These are phyloP conservation scores for Candida albicans DNA, from an alignment of 1,139 yeast species.

Conservation along the genomic window DNA sequence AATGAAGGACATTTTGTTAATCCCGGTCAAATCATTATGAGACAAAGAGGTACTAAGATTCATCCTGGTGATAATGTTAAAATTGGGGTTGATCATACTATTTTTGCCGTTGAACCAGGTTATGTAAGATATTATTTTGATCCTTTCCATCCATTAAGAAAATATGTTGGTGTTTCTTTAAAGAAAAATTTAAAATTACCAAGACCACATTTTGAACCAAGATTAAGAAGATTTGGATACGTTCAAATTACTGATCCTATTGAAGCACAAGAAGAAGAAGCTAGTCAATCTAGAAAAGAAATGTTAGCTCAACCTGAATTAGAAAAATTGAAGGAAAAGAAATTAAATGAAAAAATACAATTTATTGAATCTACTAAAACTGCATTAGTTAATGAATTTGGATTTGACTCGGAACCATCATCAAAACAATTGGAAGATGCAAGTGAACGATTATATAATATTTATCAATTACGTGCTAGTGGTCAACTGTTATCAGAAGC, in stretches of 20 bases:
- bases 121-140: constrained; percentile 86
- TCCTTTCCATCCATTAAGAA: constrained; percentile 96
- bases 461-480: constrained; percentile 28
- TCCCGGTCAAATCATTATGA: constrained; percentile 87
- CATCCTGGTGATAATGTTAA: constrained; percentile 93
- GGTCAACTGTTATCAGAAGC: constrained; percentile 52
- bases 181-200: constrained; percentile 67
- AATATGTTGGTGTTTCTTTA: constrained; percentile 86
- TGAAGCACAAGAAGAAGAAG: constrained; percentile 57
- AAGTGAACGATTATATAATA: constrained; percentile 50
- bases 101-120: constrained; percentile 90
- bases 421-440: constrained; percentile 35
- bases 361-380: constrained; percentile 18
- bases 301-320: constrained; percentile 54
- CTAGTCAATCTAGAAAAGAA: constrained; percentile 62
- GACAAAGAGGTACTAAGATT: constrained; percentile 96
- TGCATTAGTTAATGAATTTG: constrained; percentile 19
- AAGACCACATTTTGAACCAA: constrained; percentile 85
- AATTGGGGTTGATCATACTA: constrained; percentile 92
- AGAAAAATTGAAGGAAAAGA: constrained; percentile 30
- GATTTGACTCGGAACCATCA: constrained; percentile 27
- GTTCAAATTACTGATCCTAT: constrained; percentile 50
- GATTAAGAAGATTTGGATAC: constrained; percentile 82
- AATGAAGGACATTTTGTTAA: constrained; percentile 67
- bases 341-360: constrained; percentile 27